Conservation (phyloP, 768 basidiomycete genomes). For the Collybia mongolica region DNA sequence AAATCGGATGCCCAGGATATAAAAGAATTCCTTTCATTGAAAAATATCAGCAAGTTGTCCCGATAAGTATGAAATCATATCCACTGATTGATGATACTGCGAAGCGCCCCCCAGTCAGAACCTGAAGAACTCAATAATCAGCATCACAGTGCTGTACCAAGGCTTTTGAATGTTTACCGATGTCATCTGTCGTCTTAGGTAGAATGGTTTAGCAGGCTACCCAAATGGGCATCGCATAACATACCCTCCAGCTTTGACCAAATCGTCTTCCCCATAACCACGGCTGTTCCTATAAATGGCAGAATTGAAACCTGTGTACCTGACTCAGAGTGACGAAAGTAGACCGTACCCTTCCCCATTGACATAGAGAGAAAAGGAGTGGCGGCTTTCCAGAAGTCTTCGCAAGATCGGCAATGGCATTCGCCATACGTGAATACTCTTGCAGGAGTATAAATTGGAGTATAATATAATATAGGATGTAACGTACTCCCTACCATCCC, state of each 20-base stretch:
- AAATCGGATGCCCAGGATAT: conserved; percentile 63
- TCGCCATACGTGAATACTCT: conserved; percentile 57
- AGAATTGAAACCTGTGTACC: background rate
- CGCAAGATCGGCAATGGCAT: conserved; percentile 52
- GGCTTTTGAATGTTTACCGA: conserved; percentile 18
- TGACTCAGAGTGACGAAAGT: background rate
- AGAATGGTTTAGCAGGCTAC: conserved; percentile 2
- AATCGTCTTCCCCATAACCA: conserved; percentile 40
- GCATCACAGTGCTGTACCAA: background rate
- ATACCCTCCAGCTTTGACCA: conserved; percentile 75
- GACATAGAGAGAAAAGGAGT: conserved; percentile 58
- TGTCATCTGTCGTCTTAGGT: conserved; percentile 52
- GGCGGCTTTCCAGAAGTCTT: conserved; percentile 43
- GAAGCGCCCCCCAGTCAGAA: conserved; percentile 53
- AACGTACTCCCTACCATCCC: conserved; percentile 55
- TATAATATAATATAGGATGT: background rate
- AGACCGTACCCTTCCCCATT: conserved; percentile 59
- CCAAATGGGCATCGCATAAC: conserved; percentile 5
- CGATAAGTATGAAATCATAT: conserved; percentile 1
- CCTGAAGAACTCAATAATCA: background rate
- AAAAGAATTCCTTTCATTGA: conserved; percentile 55
- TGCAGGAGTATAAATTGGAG: background rate
- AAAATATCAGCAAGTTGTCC: background rate
- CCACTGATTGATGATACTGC: conserved; percentile 59
- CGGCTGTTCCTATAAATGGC: conserved; percentile 44